These are phyloP conservation scores for Aspergillus neotritici DNA, from an alignment of 2,329 filamentous ascomycete species.

Conservation along the genomic window DNA sequence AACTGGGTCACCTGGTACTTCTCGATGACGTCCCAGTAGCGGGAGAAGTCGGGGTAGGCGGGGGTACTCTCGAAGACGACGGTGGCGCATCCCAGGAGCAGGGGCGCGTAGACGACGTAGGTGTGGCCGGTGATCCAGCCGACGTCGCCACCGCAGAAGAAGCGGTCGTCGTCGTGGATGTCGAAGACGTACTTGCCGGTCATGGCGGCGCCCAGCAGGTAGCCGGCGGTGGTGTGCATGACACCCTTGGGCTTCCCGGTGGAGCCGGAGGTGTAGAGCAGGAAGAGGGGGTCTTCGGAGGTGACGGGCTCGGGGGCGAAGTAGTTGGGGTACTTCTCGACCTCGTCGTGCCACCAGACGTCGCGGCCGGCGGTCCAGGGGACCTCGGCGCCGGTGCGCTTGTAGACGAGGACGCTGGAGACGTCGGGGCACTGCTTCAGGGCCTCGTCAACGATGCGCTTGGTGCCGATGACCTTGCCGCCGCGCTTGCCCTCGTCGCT, in stretches of 20 bases:
- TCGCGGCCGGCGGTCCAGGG: slow-evolving; percentile 87
- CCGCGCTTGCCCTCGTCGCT: slow-evolving; percentile 97
- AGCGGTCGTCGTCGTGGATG: slow-evolving; percentile 86
- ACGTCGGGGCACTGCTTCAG: slow-evolving; percentile 93
- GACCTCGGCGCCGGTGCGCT: slow-evolving; percentile 88
- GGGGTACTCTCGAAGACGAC: slow-evolving; percentile 98
- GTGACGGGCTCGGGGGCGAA: slow-evolving; percentile 81
- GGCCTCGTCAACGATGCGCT: slow-evolving; percentile 98
- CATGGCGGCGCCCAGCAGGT: slow-evolving; percentile 84
- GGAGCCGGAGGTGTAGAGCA: slow-evolving; percentile 95
- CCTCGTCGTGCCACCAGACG: slow-evolving; percentile 98
- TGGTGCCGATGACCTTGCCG: slow-evolving; percentile 93
- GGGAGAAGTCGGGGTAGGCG: slow-evolving; percentile 93
- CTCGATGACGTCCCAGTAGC: slow-evolving; percentile 98
- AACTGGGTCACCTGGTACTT: slow-evolving; percentile 95
- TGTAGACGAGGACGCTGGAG: slow-evolving; percentile 79
- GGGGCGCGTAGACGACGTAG: slow-evolving; percentile 93
- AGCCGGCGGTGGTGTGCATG: slow-evolving; percentile 94
- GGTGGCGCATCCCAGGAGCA: slow-evolving; percentile 86
- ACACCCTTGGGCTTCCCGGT: slow-evolving; percentile 99
- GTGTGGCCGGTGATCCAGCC: slow-evolving; percentile 99
- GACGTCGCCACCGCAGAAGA: slow-evolving; percentile 97
- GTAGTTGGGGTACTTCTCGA: slow-evolving; percentile 93
- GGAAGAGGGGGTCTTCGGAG: slow-evolving; percentile 92
- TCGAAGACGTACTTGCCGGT: slow-evolving; percentile 99